A percentile compares a stretch with the other conserved stretches of the same genome.
Evolutionary conservation across 148 eudicot species (phyloP).

Genomic region (Persicaria tinctoria): DNA sequence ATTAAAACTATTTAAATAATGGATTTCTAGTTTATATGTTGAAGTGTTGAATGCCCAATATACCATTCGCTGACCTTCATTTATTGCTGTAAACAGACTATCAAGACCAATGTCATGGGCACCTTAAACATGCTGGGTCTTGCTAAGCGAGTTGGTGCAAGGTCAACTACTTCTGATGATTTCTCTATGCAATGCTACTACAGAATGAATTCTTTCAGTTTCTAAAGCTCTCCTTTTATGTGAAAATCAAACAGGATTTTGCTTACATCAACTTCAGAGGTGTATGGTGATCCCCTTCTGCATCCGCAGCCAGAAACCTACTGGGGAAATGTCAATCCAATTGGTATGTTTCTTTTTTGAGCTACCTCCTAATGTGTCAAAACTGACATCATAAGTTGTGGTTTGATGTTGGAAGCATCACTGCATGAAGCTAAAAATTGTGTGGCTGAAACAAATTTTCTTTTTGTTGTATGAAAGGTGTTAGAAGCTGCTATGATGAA

Average conservation of each 20-base stretch:
- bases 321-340: conserved; percentile 96
- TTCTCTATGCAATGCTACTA: background rate
- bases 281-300: conserved; percentile 84
- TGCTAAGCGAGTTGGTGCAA: conserved; percentile 96
- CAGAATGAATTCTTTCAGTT: background rate
- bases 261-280: conserved; percentile 89
- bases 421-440: background rate
- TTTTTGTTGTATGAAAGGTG: conserved; percentile 35
- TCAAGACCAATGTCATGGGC: conserved; percentile 96
- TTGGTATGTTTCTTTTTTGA: conserved; percentile 33
- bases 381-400: background rate
- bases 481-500: conserved; percentile 80
- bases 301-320: conserved; percentile 90
- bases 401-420: background rate
- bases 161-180: conserved; percentile 26
- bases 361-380: background rate
- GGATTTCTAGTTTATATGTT: no score
- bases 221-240: background rate
- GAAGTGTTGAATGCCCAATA: no score
- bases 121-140: conserved; percentile 94
- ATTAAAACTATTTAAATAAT: no score
- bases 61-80: no score
- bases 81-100: conserved; percentile 36
- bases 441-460: conserved; percentile 3
- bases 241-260: conserved; percentile 42